Percentiles rank a stretch among this genome's conserved stretches.
These are phyloP conservation scores for sorghum (Sorghum bicolor) DNA, from an alignment of 176 grass and related monocot species.

Conservation along the genomic window Sorghum_bicolor_NCBIv3 NC_012879.2:8609501-8610000, in stretches of 20 bases:
- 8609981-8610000: too few relatives aligned
- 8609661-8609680: neutral
- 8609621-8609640: neutral
- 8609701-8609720: conserved; percentile 62
- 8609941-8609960: too few relatives aligned
- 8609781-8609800: conserved; percentile 10
- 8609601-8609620: neutral
- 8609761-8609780: conserved; percentile 67
- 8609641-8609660: conserved; percentile 18
- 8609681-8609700: neutral
- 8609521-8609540: neutral
- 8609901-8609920: neutral
- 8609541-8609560: neutral
- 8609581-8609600: neutral
- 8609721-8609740: conserved; percentile 89
- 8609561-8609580: neutral
- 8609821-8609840: neutral
- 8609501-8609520: conserved; percentile 8
- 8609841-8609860: neutral
- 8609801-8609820: neutral
- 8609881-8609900: neutral
- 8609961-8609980: too few relatives aligned
- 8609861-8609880: too few relatives aligned
- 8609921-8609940: neutral
- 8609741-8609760: conserved; percentile 96